Conservation (phyloP, 2,329 filamentous ascomycete species). For the Ambrosiella xylebori region DNA sequence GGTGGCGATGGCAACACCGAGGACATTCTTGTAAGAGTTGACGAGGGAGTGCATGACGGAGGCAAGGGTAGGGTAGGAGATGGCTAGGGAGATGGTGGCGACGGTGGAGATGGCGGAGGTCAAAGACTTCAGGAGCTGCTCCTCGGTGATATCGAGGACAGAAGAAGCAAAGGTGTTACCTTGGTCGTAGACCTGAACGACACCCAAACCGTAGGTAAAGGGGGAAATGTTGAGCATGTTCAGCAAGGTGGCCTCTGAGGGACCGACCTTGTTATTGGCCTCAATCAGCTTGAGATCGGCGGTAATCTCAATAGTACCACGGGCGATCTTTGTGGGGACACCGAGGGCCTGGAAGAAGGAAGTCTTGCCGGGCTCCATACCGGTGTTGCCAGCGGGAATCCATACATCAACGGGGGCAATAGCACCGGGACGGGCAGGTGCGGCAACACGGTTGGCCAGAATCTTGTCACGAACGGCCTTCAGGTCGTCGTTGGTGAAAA, state of each 20-base stretch:
- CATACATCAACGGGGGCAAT: constrained; percentile 85
- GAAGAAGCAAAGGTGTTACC: constrained; percentile 77
- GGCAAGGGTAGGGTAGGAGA: constrained; percentile 90
- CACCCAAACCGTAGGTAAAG: constrained; percentile 98
- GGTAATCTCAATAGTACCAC: constrained; percentile 99
- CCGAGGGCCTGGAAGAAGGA: constrained; percentile 99
- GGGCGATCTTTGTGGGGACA: constrained; percentile 99
- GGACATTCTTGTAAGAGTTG: constrained; percentile 95
- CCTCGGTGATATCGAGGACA: constrained; percentile 88
- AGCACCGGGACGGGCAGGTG: constrained; percentile 94
- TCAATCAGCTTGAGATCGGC: constrained; percentile 95
- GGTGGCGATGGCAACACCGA: constrained; percentile 77
- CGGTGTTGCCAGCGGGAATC: constrained; percentile 95
- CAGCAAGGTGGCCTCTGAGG: constrained; percentile 94
- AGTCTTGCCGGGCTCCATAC: constrained; percentile 99
- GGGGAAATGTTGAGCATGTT: constrained; percentile 99
- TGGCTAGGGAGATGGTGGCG: constrained; percentile 74
- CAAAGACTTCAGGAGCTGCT: constrained; percentile 79
- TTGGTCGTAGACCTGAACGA: constrained; percentile 91
- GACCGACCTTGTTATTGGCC: constrained; percentile 82
- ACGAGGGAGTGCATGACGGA: constrained; percentile 91
- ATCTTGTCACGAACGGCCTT: constrained; percentile 90
- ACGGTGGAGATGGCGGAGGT: constrained; percentile 68
- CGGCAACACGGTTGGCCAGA: constrained; percentile 89
- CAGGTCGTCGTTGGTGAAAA: constrained; percentile 97